Evolutionary conservation across 1,284 basidiomycete species (phyloP).

Genomic region (Tilletiopsis washingtonensis): DNA sequence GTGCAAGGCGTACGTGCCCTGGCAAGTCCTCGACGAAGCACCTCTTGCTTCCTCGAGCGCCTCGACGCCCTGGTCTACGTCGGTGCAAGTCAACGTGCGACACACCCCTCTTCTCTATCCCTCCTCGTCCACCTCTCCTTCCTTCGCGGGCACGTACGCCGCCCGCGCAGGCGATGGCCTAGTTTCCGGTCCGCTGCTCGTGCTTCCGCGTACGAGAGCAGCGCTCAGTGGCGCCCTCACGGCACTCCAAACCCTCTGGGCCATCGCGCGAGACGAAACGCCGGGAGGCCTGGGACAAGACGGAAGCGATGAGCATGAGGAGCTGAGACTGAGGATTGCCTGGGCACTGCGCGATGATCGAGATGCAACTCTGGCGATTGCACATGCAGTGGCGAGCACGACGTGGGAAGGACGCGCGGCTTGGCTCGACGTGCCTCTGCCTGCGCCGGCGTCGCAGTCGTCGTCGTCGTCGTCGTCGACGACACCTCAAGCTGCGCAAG

Average conservation of each 20-base stretch:
- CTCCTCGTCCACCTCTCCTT: background rate
- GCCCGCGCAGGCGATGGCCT: slow-evolving; percentile 24
- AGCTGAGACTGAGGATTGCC: slow-evolving; percentile 32
- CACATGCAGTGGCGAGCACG: slow-evolving; percentile 11
- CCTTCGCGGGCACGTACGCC: slow-evolving; percentile 12
- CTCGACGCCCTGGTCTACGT: background rate
- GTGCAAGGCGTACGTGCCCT: slow-evolving; percentile 23
- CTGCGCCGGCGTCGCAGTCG: background rate
- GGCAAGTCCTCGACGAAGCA: slow-evolving; percentile 10
- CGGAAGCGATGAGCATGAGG: slow-evolving; percentile 21
- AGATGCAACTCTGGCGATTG: slow-evolving; percentile 13
- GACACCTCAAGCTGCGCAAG: background rate
- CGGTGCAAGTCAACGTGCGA: background rate
- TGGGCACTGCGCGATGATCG: slow-evolving; percentile 24
- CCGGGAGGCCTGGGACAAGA: background rate
- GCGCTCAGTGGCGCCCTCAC: slow-evolving; percentile 29
- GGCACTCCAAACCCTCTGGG: slow-evolving; percentile 39
- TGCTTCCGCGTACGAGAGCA: slow-evolving; percentile 26
- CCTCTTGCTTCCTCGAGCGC: background rate
- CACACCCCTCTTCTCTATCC: background rate
- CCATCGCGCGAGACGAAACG: slow-evolving; percentile 36
- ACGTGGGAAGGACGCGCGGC: slow-evolving; percentile 78
- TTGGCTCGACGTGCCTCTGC: slow-evolving; percentile 53
- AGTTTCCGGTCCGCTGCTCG: slow-evolving; percentile 9
- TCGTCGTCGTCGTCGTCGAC: background rate